Conservation (phyloP, 23 red algal species). For the Pyropia yezoensis region DNA sequence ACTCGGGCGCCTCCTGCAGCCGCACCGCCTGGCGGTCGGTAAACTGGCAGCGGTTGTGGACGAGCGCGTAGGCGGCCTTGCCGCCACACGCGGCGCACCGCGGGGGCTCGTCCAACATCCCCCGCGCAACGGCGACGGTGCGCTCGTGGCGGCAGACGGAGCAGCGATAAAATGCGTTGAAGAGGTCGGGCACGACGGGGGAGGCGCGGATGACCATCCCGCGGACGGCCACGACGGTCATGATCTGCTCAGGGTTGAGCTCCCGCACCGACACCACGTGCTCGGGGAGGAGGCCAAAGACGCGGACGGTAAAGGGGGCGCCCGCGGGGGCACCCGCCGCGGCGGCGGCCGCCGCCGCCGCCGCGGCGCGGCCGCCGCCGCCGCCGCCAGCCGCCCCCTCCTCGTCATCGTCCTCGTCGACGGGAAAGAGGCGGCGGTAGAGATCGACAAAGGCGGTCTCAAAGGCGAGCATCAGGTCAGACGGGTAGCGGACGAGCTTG, state of each 20-base stretch:
- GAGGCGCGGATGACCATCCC: conserved; percentile 91
- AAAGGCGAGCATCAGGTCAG: conserved; percentile 72
- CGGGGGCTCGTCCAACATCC: conserved; percentile 80
- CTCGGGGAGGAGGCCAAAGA: conserved; percentile 58
- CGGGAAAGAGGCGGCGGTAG: conserved; percentile 20
- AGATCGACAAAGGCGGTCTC: conserved; percentile 63
- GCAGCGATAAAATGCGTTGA: conserved; percentile 86
- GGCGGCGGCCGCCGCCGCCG: conserved; percentile 1
- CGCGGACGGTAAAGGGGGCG: conserved; percentile 10
- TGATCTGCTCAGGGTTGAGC: conserved; percentile 75
- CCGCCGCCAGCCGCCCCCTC: conserved; percentile 28
- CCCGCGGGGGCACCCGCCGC: too few relatives aligned
- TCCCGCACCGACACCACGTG: conserved; percentile 72
- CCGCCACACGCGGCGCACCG: conserved; percentile 62
- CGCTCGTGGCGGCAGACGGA: conserved; percentile 52
- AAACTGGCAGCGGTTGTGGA: conserved; percentile 81
- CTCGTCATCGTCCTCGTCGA: conserved; percentile 3
- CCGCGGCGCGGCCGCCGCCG: conserved; percentile 25
- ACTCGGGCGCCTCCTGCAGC: conserved; percentile 92
- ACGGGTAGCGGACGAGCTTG: conserved; percentile 58
- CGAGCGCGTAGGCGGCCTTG: conserved; percentile 54
- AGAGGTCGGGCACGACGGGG: conserved; percentile 79
- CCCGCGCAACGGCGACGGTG: conserved; percentile 51
- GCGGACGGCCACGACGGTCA: conserved; percentile 54
- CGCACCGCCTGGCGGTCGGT: conserved; percentile 91